phyloP scores from a whole-genome alignment of 2,329 filamentous ascomycete species.

The Podosphaera fusca region DNA sequence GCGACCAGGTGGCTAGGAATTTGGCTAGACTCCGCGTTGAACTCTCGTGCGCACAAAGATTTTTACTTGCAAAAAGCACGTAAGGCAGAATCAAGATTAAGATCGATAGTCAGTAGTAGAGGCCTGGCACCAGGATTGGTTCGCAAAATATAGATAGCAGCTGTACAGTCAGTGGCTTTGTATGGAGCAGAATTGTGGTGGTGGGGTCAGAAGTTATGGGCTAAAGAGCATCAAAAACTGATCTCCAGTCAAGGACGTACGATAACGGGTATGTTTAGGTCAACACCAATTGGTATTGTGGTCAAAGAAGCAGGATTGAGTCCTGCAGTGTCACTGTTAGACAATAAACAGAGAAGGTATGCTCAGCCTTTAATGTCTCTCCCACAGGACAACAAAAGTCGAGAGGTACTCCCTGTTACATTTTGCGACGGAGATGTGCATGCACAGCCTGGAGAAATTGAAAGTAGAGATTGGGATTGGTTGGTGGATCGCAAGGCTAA shows the following conservation, averaged over 20 bases:
- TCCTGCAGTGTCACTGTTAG: neutral
- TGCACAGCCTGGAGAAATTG: conserved; percentile 8
- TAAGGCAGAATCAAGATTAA: neutral
- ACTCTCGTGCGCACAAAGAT: neutral
- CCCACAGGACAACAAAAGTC: no score
- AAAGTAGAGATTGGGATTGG: neutral
- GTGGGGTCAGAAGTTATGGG: neutral
- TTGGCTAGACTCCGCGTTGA: neutral
- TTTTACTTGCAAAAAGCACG: neutral
- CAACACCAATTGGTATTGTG: neutral
- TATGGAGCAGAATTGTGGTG: neutral
- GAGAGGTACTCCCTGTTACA: neutral
- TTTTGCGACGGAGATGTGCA: neutral
- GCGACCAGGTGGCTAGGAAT: neutral
- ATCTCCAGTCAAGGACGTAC: neutral
- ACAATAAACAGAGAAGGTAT: no score
- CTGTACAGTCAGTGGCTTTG: neutral
- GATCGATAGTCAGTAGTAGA: no score
- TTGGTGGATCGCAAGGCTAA: neutral
- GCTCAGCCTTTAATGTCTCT: no score
- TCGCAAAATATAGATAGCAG: neutral
- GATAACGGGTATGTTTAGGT: neutral
- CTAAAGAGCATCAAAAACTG: neutral
- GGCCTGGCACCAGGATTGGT: neutral
- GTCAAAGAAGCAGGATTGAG: neutral